A percentile compares a stretch with the other conserved stretches of the same genome.
These are phyloP conservation scores for Tieghemiomyces parasiticus DNA, from an alignment of 192 early-diverging fungal species.

Conservation along the genomic window DNA sequence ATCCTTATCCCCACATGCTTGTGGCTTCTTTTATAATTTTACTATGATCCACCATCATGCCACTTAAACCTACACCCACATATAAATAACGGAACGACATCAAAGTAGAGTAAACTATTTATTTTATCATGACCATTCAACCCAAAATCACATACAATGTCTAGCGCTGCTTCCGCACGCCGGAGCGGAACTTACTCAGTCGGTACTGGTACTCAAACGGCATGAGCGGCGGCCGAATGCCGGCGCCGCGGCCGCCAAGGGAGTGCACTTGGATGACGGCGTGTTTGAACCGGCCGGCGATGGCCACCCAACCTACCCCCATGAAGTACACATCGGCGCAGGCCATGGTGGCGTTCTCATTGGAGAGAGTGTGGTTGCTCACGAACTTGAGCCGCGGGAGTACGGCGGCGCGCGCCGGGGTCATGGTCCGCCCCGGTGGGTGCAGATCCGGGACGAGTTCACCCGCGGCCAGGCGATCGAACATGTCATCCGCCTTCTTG, in stretches of 20 bases:
- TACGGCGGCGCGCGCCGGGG: constrained; percentile 14
- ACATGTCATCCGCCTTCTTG: constrained; percentile 25
- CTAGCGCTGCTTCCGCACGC: constrained; percentile 7
- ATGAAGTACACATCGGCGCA: constrained; percentile 39
- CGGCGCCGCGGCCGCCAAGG: constrained; percentile 31
- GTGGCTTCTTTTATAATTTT: too few species aligned
- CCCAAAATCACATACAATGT: neutral
- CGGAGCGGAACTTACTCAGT: constrained; percentile 1
- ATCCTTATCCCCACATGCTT: too few species aligned
- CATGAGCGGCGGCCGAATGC: constrained; percentile 37
- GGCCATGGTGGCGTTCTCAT: constrained; percentile 26
- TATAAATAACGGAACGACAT: too few species aligned
- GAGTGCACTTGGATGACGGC: constrained; percentile 35
- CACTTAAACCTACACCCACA: too few species aligned
- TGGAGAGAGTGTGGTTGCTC: constrained; percentile 23
- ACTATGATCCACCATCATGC: too few species aligned
- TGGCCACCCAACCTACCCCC: constrained; percentile 45
- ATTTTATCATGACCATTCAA: too few species aligned
- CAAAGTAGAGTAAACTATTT: too few species aligned
- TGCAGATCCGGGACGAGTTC: constrained; percentile 21
- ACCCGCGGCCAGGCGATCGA: constrained; percentile 18
- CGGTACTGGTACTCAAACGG: constrained; percentile 38
- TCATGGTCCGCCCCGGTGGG: constrained; percentile 28
- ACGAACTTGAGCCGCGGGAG: constrained; percentile 24
- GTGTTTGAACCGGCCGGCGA: constrained; percentile 31